phyloP scores from a whole-genome alignment of 345 rosid species.

The Salix purpurea region DNA sequence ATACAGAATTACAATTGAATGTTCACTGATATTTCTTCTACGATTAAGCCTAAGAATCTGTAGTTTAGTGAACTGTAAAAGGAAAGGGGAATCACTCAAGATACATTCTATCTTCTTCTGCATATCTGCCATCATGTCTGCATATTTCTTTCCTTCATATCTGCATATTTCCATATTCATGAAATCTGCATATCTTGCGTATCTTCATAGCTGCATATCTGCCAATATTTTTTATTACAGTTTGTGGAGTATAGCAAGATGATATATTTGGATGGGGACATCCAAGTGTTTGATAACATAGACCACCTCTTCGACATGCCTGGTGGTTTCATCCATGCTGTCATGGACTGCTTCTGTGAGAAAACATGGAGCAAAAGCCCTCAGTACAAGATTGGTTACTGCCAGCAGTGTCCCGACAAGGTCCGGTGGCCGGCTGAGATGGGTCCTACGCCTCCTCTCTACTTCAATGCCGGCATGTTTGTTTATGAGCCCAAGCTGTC shows the following conservation, averaged over 20 bases:
- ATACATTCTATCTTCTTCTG: no score
- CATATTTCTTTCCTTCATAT: no score
- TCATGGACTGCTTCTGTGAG: slow-evolving; percentile 81
- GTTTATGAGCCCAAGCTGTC: slow-evolving; percentile 59
- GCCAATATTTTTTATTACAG: slow-evolving; percentile 41
- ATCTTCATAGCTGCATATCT: no score
- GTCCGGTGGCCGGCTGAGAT: slow-evolving; percentile 55
- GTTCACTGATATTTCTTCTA: no score
- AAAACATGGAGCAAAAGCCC: slow-evolving; percentile 60
- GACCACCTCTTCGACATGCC: slow-evolving; percentile 60
- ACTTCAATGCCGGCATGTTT: slow-evolving; percentile 84
- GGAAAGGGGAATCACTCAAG: no score
- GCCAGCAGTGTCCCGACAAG: slow-evolving; percentile 72
- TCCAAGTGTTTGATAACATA: slow-evolving; percentile 67
- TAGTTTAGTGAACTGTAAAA: no score
- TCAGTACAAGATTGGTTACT: slow-evolving; percentile 61
- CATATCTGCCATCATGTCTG: no score
- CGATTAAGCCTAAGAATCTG: no score
- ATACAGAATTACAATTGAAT: no score
- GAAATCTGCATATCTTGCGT: no score
- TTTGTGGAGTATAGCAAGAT: slow-evolving; percentile 65
- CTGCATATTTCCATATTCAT: no score
- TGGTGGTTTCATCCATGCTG: slow-evolving; percentile 63
- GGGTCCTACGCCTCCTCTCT: slow-evolving; percentile 60
- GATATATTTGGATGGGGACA: slow-evolving; percentile 78